phyloP scores from a whole-genome alignment of 441 rosid species.

The Pelargonium australe region DNA sequence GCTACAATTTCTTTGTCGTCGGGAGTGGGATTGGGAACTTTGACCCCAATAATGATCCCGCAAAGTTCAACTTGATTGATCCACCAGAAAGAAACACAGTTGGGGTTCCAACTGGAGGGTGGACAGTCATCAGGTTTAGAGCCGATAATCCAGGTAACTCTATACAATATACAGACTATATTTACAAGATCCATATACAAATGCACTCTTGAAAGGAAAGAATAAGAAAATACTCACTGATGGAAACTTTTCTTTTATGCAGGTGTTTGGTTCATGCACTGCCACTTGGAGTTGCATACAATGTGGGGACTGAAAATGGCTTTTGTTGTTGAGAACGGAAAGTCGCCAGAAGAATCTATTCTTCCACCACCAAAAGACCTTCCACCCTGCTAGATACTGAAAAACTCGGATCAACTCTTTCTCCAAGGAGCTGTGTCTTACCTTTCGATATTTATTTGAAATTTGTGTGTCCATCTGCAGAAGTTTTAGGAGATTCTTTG shows the following conservation, averaged over 20 bases:
- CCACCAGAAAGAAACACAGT: conserved; percentile 58
- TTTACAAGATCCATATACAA: neutral
- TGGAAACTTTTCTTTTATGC: neutral
- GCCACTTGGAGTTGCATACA: conserved; percentile 62
- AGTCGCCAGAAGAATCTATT: conserved; percentile 34
- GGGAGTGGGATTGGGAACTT: conserved; percentile 59
- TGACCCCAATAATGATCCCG: conserved; percentile 41
- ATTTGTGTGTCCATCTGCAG: conserved; percentile 13
- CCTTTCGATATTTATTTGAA: conserved; percentile 13
- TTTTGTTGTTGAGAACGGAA: conserved; percentile 52
- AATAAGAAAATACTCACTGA: neutral
- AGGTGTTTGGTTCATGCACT: conserved; percentile 59
- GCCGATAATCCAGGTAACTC: conserved; percentile 62
- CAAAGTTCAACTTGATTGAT: conserved; percentile 49
- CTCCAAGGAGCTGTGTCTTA: conserved; percentile 18
- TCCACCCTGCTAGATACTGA: conserved; percentile 39
- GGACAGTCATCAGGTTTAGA: conserved; percentile 55
- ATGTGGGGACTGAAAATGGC: conserved; percentile 56
- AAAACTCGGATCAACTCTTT: conserved; percentile 14
- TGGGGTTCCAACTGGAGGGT: conserved; percentile 65
- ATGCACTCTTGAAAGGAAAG: neutral
- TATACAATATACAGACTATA: neutral
- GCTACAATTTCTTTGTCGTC: conserved; percentile 57
- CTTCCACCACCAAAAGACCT: conserved; percentile 51
- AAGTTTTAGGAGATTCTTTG: conserved; percentile 24